Evolutionary conservation across 2,329 filamentous ascomycete genomes (phyloP).

Genomic region (Tolypocladium capitatum): DNA sequence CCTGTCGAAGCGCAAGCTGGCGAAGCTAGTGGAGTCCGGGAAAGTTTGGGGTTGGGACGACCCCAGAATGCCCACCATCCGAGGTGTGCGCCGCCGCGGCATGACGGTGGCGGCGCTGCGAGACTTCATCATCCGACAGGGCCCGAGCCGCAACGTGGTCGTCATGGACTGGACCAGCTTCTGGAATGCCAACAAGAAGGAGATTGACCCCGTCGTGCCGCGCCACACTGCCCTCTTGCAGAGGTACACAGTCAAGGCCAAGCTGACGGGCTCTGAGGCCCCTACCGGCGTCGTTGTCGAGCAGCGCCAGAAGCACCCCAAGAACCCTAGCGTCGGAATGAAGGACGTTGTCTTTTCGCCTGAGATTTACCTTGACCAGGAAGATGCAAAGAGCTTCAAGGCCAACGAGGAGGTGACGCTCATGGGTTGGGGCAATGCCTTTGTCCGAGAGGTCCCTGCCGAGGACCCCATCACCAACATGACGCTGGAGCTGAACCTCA

Average conservation of each 20-base stretch:
- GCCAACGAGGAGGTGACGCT: slow-evolving; percentile 84
- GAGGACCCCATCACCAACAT: slow-evolving; percentile 51
- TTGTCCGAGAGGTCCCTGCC: slow-evolving; percentile 54
- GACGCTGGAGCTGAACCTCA: slow-evolving; percentile 76
- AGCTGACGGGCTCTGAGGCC: slow-evolving; percentile 53
- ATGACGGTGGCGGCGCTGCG: slow-evolving; percentile 68
- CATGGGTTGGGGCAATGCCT: slow-evolving; percentile 92
- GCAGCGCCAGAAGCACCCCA: slow-evolving; percentile 76
- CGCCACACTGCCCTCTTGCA: slow-evolving; percentile 61
- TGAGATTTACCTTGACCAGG: slow-evolving; percentile 71
- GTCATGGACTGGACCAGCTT: slow-evolving; percentile 71
- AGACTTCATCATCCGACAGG: slow-evolving; percentile 76
- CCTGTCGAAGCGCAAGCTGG: slow-evolving; percentile 75
- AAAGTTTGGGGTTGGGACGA: slow-evolving; percentile 78
- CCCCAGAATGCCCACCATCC: slow-evolving; percentile 73
- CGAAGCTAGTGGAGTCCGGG: slow-evolving; percentile 65
- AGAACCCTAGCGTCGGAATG: slow-evolving; percentile 71
- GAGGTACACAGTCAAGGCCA: slow-evolving; percentile 58
- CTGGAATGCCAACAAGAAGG: slow-evolving; percentile 67
- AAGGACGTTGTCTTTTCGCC: slow-evolving; percentile 76
- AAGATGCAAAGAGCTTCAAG: slow-evolving; percentile 68
- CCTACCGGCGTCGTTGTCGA: slow-evolving; percentile 50
- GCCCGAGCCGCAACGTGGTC: slow-evolving; percentile 71
- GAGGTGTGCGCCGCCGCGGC: slow-evolving; percentile 64
- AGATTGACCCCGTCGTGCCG: slow-evolving; percentile 64